A percentile compares a stretch with the other conserved stretches of the same genome.
phyloP scores from a whole-genome alignment of 2,329 filamentous ascomycete species.

The Calonectria multiphialidica region DNA sequence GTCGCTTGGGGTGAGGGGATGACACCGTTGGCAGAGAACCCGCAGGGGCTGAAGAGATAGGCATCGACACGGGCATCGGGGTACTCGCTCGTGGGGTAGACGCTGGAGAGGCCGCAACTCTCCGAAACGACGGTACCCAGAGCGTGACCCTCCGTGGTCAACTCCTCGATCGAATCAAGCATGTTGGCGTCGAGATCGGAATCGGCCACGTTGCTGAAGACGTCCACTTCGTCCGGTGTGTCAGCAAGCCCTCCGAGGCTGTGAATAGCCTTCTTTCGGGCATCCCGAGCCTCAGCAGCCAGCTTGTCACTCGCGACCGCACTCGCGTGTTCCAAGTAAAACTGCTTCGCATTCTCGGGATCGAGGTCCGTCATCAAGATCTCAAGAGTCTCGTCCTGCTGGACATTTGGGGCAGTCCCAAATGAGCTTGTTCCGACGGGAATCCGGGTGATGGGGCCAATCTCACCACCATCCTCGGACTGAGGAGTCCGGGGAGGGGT shows the following conservation, averaged over 20 bases:
- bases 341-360: slow-evolving; percentile 76
- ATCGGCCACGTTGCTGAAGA: slow-evolving; percentile 79
- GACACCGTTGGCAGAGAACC: slow-evolving; percentile 97
- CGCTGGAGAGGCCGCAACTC: slow-evolving; percentile 85
- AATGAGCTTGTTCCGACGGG: slow-evolving; percentile 60
- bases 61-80: slow-evolving; percentile 95
- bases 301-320: slow-evolving; percentile 87
- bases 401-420: slow-evolving; percentile 58
- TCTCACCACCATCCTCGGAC: slow-evolving; percentile 54
- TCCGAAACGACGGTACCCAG: slow-evolving; percentile 94
- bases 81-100: slow-evolving; percentile 89
- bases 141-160: slow-evolving; percentile 93
- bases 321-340: slow-evolving; percentile 81
- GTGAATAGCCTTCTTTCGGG: slow-evolving; percentile 69
- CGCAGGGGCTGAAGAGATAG: slow-evolving; percentile 96
- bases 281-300: slow-evolving; percentile 74
- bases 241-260: slow-evolving; percentile 70
- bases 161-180: slow-evolving; percentile 73
- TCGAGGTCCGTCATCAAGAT: slow-evolving; percentile 81
- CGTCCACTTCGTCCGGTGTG: slow-evolving; percentile 75
- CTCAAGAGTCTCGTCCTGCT: slow-evolving; percentile 81
- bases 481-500: slow-evolving; percentile 87
- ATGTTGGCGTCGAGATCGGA: slow-evolving; percentile 66
- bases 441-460: slow-evolving; percentile 62
- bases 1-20: slow-evolving; percentile 77